Evolutionary conservation across 2,329 filamentous ascomycete species (phyloP), one percentile per base, ranked within the genome.

Genomic region (Neurospora sp.): DNA sequence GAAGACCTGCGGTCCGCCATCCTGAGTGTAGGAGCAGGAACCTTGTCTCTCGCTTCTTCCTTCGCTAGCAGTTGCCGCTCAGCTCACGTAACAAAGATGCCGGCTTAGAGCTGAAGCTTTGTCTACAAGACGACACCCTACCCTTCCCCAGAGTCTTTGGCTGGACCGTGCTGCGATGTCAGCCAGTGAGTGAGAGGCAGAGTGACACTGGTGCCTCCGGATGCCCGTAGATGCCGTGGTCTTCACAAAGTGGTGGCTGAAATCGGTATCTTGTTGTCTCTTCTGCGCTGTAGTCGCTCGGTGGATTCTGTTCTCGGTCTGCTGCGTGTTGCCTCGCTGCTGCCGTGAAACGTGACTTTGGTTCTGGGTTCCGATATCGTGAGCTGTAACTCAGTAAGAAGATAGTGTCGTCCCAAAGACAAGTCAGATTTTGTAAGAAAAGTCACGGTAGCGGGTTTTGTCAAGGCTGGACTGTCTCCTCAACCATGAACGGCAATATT

Each of bases 1-100:
- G 81, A 78, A 74, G 78, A 78, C 76, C 82, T 84, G 75, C 81
- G 82, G 73, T 84, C 75, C 70, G 74, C 74, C 75, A 76, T 76
- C 66, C 66, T 72, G 42, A 38, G 38, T 42, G 67, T 58, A 36
- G 28, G 52, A 62, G 52, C 28, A 62, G 52, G 52, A 62, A 62
- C 52, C 52, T 62, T 62, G 23, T 33, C 3, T 36, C 15, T 62
- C 52, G 52, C 52, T 33, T 62, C 23, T 36, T 36, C 52, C 13
- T 62, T 62, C 52, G 52, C 52, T 62, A 36, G 52, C 52, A 62
- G 28, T 36, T 62, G 15, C 52, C 52, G 28, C 13, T 62, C 52
- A 62, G 52, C 28, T 62, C 28, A 36, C 52, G 43, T 52, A 62
- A 62, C 23, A 36, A 62, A 62, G 28, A 28, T 62, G 52, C 13